Base-by-base conservation (phyloP, 176 grass and related monocot species). In the Microstegium vimineum region DNA sequence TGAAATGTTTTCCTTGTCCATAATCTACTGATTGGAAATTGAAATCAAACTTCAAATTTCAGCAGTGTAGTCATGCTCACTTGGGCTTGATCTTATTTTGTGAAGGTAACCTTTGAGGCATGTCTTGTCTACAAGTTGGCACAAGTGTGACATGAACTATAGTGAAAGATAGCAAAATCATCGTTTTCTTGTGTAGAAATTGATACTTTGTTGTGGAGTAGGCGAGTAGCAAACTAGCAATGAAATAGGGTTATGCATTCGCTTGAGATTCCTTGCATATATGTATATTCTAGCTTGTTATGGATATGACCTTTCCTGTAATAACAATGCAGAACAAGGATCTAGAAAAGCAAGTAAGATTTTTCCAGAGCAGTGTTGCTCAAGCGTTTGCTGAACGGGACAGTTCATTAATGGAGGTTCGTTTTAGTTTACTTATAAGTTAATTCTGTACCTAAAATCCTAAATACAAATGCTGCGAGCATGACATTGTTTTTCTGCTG, bases 321-420 rank as follows among this genome's bases (percentile, higher is more conserved):
- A 83, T 71, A 26, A 31, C 15, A 86, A 66, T 91, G 85, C 84
- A 98, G 95, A 98, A 93, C 75, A 94, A 94, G 83, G 95, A 98
- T 83, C 88, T 91, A 83, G 92, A 94, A 80, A 91, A 93, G 73
- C 95, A 98, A 86, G 79, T 98, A 61, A 94, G 90, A 35, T 98
- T 98, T 89, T 98, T 98, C 86, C 95, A 98, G 81, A 94, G 84
- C 73, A 93, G 95, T 33, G 82, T 98, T 59, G 95, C 92, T 86
- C 82, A 88, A 85, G 95, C 95, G 51, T 95, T 94, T 81, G 82
- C 92, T 80, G 95, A 98, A 86, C 82, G 92, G 86, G 95, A 98
- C 89, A 87, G 88, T 61, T 84, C 88, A 59, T 62, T 98, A 78
- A 88, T 98, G 92, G 89, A 98, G 95, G 95, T 95, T 76, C 30